Percentiles rank a stretch among this genome's conserved stretches.
Evolutionary conservation across 1,139 yeast species (phyloP).

Genomic region (Lodderomyces elongisporus): DNA sequence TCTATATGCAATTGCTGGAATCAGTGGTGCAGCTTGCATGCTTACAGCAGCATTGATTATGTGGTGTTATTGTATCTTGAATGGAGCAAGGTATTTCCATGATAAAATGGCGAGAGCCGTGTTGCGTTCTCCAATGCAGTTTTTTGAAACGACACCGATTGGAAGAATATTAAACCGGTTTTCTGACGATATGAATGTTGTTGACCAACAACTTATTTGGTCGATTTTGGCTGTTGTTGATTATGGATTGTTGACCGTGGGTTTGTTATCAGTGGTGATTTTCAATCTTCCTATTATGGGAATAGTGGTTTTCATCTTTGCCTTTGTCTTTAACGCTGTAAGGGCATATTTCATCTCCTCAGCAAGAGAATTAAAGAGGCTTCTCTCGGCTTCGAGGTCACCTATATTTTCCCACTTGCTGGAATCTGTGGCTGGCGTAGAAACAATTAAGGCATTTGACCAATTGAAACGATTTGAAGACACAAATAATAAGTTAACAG

Average conservation of each 20-base stretch:
- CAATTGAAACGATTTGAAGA: slow-evolving; percentile 25
- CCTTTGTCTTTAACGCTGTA: slow-evolving; percentile 25
- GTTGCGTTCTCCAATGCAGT: slow-evolving; percentile 37
- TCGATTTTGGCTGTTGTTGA: slow-evolving; percentile 19
- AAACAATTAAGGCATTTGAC: slow-evolving; percentile 30
- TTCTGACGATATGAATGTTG: slow-evolving; percentile 29
- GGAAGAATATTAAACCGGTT: slow-evolving; percentile 37
- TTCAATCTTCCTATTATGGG: slow-evolving; percentile 32
- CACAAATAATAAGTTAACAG: slow-evolving; percentile 18
- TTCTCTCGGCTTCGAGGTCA: slow-evolving; percentile 27
- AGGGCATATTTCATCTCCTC: slow-evolving; percentile 30
- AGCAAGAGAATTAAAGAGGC: slow-evolving; percentile 34
- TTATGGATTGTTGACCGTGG: slow-evolving; percentile 19
- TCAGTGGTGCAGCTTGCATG: slow-evolving; percentile 21
- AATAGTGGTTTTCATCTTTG: slow-evolving; percentile 19
- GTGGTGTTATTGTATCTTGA: slow-evolving; percentile 25
- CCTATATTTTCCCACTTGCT: slow-evolving; percentile 35
- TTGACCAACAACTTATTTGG: slow-evolving; percentile 32
- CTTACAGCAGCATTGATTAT: slow-evolving; percentile 23
- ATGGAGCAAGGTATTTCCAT: slow-evolving; percentile 29
- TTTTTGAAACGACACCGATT: slow-evolving; percentile 38
- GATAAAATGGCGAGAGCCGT: slow-evolving; percentile 31
- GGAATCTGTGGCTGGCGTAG: slow-evolving; percentile 35
- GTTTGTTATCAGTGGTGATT: slow-evolving; percentile 26
- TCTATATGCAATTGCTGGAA: slow-evolving; percentile 21